Base-by-base conservation (phyloP, 805 yeast species). In the Candida silvatica region DNA sequence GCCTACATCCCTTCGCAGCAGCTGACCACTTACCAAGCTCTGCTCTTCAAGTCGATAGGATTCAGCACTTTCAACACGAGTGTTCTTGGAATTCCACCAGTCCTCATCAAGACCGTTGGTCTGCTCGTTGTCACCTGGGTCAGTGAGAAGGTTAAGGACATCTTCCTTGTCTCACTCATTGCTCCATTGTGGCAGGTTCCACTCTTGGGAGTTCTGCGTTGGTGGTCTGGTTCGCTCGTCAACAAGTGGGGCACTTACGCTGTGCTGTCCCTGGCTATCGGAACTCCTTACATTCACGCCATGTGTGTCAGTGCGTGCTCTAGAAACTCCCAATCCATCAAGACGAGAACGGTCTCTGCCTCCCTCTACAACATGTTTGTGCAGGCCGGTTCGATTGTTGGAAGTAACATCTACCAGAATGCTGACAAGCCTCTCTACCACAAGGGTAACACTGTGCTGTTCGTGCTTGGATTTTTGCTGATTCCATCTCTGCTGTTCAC, bases 341-440 rank as follows among this genome's bases (percentile, higher is more conserved):
- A 78, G 14, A 59, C 74, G 3, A 60, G 88, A 44, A 71, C 86
- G 0, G 75, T 80, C 4, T 67, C 80, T 12, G 73, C 84, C 0
- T 76, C 87, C 0, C 37, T 80, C 32, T 77, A 71, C 48, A 80
- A 79, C 46, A 76, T 78, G 64, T 69, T 66, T 51, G 73, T 72
- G 1, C 87, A 80, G 48, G 60, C 73, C 0, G 80, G 75, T 1
- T 53, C 62, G 16, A 74, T 80, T 32, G 58, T 70, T 7, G 58
- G 74, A 3, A 59, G 76, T 6, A 71, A 78, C 45, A 64, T 80
- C 4, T 81, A 80, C 52, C 54, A 78, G 32, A 49, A 51, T 2
- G 67, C 64, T 27, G 88, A 80, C 48, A 59, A 58, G 27, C 88
- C 88, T 1, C 47, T 64, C 23, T 81, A 81, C 48, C 64, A 64